Conservation (phyloP, 2,329 filamentous ascomycete genomes). For the Ceratocystis diversiconidia region DNA sequence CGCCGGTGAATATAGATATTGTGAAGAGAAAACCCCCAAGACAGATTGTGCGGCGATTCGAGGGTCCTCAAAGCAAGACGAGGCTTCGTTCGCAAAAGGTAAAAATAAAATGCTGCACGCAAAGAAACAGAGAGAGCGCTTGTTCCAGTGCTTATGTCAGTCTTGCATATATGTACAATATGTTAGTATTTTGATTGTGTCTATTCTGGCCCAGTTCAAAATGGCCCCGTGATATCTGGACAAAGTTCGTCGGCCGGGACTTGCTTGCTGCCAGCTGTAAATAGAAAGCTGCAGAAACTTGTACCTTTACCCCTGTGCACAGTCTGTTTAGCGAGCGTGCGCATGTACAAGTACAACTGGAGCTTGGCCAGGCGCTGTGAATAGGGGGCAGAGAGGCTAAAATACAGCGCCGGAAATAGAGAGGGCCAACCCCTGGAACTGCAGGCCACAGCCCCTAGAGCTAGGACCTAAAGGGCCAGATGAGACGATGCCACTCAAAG, state of each 20-base stretch:
- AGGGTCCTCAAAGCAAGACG: neutral
- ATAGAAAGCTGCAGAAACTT: neutral
- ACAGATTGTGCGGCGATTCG: neutral
- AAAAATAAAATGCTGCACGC: too few relatives aligned
- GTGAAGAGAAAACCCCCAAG: neutral
- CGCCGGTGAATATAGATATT: neutral
- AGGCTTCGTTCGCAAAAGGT: neutral
- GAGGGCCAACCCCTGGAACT: neutral
- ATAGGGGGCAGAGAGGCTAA: neutral
- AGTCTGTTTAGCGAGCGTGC: neutral
- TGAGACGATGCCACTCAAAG: neutral
- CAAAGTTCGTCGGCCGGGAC: too few relatives aligned
- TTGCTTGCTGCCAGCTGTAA: neutral
- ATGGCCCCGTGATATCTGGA: too few relatives aligned
- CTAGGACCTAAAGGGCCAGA: neutral
- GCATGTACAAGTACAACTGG: neutral
- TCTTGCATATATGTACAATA: too few relatives aligned
- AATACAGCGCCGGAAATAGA: slow-evolving; percentile 1
- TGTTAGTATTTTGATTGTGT: neutral
- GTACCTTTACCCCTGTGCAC: neutral
- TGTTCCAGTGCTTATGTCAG: too few relatives aligned
- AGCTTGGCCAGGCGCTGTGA: neutral
- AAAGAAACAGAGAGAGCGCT: too few relatives aligned
- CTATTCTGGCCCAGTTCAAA: too few relatives aligned
- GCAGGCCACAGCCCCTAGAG: neutral